These are phyloP conservation scores for Phialophora tarda DNA, from an alignment of 2,329 filamentous ascomycete genomes.

Conservation along the genomic window DNA sequence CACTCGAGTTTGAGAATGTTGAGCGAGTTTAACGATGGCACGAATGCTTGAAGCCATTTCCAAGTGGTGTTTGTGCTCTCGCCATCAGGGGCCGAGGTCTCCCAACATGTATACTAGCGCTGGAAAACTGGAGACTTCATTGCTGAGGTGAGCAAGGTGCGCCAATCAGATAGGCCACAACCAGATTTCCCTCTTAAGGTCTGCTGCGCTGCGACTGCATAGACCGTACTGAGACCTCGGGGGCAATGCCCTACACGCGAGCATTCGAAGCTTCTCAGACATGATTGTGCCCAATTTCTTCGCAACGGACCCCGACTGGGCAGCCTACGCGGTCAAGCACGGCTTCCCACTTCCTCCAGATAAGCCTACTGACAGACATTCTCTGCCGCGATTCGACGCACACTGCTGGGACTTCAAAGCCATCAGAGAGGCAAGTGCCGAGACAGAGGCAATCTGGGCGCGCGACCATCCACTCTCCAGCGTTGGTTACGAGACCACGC, in stretches of 20 bases:
- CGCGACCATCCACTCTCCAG: slow-evolving; percentile 11
- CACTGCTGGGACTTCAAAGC: slow-evolving; percentile 2
- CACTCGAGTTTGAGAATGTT: no score
- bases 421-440: slow-evolving; percentile 5
- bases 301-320: slow-evolving; percentile 24
- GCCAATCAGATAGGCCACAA: slow-evolving; percentile 7
- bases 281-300: slow-evolving; percentile 15
- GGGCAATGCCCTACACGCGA: no score
- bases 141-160: slow-evolving; percentile 6
- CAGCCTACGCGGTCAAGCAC: slow-evolving; percentile 20
- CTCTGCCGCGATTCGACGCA: slow-evolving; percentile 5
- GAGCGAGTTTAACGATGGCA: no score
- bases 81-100: no score
- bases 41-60: no score
- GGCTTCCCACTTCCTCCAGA: slow-evolving; percentile 12
- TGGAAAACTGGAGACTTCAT: not conserved
- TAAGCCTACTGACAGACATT: not conserved
- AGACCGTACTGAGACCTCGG: no score
- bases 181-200: no score
- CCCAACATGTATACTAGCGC: slow-evolving; percentile 1
- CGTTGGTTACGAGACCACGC: slow-evolving; percentile 21
- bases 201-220: no score
- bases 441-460: slow-evolving; percentile 11
- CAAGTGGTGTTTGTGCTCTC: no score
- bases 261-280: not conserved